Percentiles rank a stretch among this genome's conserved stretches.
Evolutionary conservation across 225 moss, liverwort and hornwort genomes (phyloP).

Genomic region (Lunularia cruciata): DNA sequence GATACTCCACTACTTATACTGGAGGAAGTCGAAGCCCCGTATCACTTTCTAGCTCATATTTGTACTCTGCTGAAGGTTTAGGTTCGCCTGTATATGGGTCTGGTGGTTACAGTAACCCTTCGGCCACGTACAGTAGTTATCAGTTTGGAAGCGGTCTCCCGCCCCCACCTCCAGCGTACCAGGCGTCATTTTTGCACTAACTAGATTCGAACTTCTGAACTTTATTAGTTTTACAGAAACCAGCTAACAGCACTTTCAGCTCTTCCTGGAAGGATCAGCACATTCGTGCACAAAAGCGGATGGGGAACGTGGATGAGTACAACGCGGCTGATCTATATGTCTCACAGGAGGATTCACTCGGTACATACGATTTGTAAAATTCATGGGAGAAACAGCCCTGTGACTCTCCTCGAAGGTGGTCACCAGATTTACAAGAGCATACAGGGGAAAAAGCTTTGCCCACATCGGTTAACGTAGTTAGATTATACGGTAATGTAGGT

Average conservation of each 20-base stretch:
- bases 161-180: conserved; percentile 99
- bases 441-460: conserved; percentile 11
- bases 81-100: conserved; percentile 99
- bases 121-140: conserved; percentile 95
- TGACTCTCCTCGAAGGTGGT: conserved; percentile 12
- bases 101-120: conserved; percentile 88
- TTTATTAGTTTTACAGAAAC: conserved; percentile 5
- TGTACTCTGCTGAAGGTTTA: conserved; percentile 91
- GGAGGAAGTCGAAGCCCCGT: conserved; percentile 98
- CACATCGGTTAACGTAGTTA: conserved; percentile 3
- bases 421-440: conserved; percentile 15
- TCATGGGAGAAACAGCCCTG: conserved; percentile 9
- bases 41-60: conserved; percentile 94
- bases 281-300: background rate
- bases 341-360: conserved; percentile 24
- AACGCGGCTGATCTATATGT: conserved; percentile 2
- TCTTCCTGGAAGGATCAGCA: conserved; percentile 12
- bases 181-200: conserved; percentile 96
- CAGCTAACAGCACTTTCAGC: conserved; percentile 6
- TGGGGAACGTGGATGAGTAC: conserved; percentile 19
- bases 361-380: conserved; percentile 21
- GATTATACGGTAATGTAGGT: conserved; percentile 13
- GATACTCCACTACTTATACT: conserved; percentile 84
- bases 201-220: background rate
- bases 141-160: conserved; percentile 99